Conservation (phyloP, 169 alveolate genomes). For the Fabrea salina region DNA sequence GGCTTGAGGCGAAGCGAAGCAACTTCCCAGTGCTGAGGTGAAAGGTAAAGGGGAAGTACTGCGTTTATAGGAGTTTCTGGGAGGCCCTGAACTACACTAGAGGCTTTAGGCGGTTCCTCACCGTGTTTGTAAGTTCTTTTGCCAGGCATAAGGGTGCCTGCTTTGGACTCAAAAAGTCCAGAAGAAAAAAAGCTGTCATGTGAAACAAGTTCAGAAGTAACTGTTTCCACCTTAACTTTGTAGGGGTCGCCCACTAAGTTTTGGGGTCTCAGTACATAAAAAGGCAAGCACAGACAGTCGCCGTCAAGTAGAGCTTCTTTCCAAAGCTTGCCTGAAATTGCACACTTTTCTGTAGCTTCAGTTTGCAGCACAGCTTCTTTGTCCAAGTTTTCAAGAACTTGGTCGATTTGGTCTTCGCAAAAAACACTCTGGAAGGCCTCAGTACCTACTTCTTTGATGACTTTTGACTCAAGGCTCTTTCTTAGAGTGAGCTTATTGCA, state of each 20-base stretch:
- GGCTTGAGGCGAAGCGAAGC: not conserved
- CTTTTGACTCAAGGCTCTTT: not conserved
- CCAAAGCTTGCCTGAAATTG: not conserved
- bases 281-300: constrained; percentile 15
- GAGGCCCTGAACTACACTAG: not conserved
- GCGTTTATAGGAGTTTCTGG: not conserved
- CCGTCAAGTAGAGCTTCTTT: not conserved
- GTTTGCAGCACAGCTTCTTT: not conserved
- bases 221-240: not conserved
- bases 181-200: constrained; percentile 7
- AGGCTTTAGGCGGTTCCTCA: not conserved
- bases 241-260: not conserved
- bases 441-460: constrained; percentile 13
- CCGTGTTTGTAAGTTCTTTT: constrained; percentile 11
- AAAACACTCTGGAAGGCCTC: not conserved
- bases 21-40: constrained; percentile 5
- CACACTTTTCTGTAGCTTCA: not conserved
- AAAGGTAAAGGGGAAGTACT: not conserved
- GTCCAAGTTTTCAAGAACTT: not conserved
- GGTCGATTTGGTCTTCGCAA: not conserved
- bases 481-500: not conserved
- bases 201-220: not conserved
- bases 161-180: not conserved
- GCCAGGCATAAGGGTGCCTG: constrained; percentile 11
- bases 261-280: constrained; percentile 7